These are phyloP conservation scores for Coemansia sp. DNA, from an alignment of 192 early-diverging fungal genomes.

Conservation along the genomic window DNA sequence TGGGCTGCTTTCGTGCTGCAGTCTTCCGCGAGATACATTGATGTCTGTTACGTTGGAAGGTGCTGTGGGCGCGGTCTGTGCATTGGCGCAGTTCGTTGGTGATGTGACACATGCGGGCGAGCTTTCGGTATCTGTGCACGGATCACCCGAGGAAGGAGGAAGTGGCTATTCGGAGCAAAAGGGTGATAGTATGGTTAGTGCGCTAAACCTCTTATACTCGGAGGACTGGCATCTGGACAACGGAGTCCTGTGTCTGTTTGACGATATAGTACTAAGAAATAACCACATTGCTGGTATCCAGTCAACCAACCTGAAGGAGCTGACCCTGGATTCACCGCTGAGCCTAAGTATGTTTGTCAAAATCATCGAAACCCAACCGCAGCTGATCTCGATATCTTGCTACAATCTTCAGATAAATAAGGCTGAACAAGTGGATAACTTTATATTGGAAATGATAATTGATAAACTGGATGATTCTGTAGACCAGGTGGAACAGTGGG, in stretches of 20 bases:
- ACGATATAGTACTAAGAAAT: not conserved
- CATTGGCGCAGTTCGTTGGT: not conserved
- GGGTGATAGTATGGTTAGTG: not conserved
- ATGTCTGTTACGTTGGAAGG: not conserved
- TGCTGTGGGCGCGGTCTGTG: not conserved
- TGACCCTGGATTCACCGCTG: not conserved
- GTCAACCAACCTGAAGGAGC: not conserved
- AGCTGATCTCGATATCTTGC: not conserved
- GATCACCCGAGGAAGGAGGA: not conserved
- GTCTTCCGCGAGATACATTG: not conserved
- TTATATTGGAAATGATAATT: not conserved
- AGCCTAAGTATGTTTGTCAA: not conserved
- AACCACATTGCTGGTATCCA: not conserved
- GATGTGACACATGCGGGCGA: not conserved
- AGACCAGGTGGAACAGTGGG: not conserved
- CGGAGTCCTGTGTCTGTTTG: not conserved
- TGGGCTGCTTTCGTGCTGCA: not conserved
- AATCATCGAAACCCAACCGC: not conserved
- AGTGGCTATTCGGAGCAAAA: not conserved
- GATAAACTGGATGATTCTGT: not conserved
- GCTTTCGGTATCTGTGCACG: not conserved
- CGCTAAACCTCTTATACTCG: not conserved
- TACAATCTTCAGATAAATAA: not conserved
- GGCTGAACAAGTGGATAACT: not conserved
- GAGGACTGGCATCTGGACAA: not conserved